Percentiles rank a stretch among this genome's conserved stretches.
Conservation (phyloP, 2,329 filamentous ascomycete genomes). For the Fusarium denticulatum region DNA sequence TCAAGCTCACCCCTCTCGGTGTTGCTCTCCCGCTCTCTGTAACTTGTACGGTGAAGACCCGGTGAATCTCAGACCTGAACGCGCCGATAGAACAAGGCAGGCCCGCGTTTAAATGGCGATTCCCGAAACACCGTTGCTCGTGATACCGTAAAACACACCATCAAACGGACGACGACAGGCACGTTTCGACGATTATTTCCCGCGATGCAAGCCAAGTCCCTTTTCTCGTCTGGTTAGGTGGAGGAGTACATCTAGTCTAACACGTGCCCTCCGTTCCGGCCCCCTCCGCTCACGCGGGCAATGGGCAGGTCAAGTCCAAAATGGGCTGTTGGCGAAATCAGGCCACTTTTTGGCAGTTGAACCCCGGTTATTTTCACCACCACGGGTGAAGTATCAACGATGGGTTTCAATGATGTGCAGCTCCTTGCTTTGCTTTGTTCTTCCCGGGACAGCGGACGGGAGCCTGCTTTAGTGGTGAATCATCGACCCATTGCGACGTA, state of each 20-base stretch:
- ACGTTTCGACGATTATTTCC: constrained; percentile 41
- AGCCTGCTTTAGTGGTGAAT: constrained; percentile 9
- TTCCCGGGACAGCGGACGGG: background rate
- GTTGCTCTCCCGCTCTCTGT: constrained; percentile 1
- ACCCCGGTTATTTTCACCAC: background rate
- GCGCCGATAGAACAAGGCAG: background rate
- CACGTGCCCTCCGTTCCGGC: constrained; percentile 38
- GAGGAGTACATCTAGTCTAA: constrained; percentile 15
- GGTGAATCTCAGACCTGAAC: constrained; percentile 1
- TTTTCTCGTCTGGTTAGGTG: fast-evolving
- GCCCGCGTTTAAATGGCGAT: constrained; percentile 20
- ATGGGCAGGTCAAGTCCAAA: constrained; percentile 25
- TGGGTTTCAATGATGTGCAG: constrained; percentile 2
- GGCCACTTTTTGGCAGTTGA: constrained; percentile 41
- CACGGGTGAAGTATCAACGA: background rate
- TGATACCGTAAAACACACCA: constrained; percentile 29
- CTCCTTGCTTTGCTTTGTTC: background rate
- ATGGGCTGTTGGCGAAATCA: constrained; percentile 43
- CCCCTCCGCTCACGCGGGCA: constrained; percentile 41
- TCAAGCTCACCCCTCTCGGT: background rate
- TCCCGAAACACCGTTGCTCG: constrained; percentile 8
- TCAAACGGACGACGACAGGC: constrained; percentile 28
- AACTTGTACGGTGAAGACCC: background rate
- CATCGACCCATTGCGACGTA: constrained; percentile 5
- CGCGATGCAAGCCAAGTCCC: constrained; percentile 26